Percentiles rank a stretch among this genome's conserved stretches.
These are phyloP conservation scores for Talaromyces liani DNA, from an alignment of 495 filamentous ascomycete genomes.

Conservation along the genomic window DNA sequence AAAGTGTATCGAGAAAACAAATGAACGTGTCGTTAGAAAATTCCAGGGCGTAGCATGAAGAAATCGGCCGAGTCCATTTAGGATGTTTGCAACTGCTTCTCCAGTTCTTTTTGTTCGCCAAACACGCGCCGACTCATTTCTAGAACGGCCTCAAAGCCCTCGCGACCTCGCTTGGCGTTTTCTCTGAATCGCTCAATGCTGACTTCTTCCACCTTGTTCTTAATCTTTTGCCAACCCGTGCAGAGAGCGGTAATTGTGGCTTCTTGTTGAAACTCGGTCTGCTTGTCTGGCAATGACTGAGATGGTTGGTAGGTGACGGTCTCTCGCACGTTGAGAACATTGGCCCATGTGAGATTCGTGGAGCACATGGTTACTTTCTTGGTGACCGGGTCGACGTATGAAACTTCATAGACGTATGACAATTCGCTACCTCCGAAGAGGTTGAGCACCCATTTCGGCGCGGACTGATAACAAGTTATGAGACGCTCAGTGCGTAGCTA, in stretches of 20 bases:
- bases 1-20: conserved; percentile 9
- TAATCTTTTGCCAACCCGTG: conserved; percentile 93
- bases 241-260: conserved; percentile 90
- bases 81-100: conserved; percentile 23
- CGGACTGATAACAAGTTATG: conserved; percentile 87
- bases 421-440: conserved; percentile 66
- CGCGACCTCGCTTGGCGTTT: conserved; percentile 79
- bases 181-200: conserved; percentile 82
- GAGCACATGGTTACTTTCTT: conserved; percentile 93
- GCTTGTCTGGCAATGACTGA: conserved; percentile 38
- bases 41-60: conserved; percentile 6
- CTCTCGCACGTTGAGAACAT: conserved; percentile 81
- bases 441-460: conserved; percentile 76
- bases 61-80: conserved; percentile 9
- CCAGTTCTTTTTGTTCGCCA: conserved; percentile 73
- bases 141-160: conserved; percentile 90
- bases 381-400: conserved; percentile 74
- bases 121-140: conserved; percentile 92
- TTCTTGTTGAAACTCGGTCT: conserved; percentile 77
- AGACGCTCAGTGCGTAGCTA: conserved; percentile 91
- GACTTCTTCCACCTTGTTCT: conserved; percentile 87
- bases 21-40: background rate
- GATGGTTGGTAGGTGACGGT: conserved; percentile 76
- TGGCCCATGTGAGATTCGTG: conserved; percentile 82
- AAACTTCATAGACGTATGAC: conserved; percentile 87